These are phyloP conservation scores for Aspergillus ruber DNA, from an alignment of 2,329 filamentous ascomycete species.

Conservation along the genomic window DNA sequence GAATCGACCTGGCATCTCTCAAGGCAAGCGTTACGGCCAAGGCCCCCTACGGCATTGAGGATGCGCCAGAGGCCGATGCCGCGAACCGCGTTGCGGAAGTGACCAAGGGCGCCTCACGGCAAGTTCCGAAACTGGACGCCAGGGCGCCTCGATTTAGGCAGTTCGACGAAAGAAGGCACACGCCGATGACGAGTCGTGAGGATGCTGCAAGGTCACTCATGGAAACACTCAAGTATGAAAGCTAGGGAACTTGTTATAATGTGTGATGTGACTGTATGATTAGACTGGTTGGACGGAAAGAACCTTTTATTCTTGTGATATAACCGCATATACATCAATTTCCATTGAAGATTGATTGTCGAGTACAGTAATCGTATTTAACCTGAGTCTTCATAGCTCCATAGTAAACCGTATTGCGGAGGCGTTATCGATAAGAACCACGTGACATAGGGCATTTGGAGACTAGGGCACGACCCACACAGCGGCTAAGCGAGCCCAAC, in stretches of 20 bases:
- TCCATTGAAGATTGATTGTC: no score
- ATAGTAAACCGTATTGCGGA: background rate
- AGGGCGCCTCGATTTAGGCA: slow-evolving; percentile 6
- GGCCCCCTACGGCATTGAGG: slow-evolving; percentile 31
- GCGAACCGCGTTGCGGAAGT: slow-evolving; percentile 21
- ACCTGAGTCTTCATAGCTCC: slow-evolving; percentile 3
- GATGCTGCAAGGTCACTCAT: slow-evolving; percentile 27
- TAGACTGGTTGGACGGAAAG: slow-evolving; percentile 27
- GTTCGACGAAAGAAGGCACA: background rate
- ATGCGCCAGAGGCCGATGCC: slow-evolving; percentile 23
- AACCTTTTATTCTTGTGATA: slow-evolving; percentile 22
- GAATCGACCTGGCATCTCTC: slow-evolving; percentile 33
- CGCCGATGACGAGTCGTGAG: slow-evolving; percentile 16
- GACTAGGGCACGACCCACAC: slow-evolving; percentile 18
- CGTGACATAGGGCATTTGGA: slow-evolving; percentile 13
- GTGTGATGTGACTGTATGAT: slow-evolving; percentile 24
- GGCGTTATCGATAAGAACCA: slow-evolving; percentile 1
- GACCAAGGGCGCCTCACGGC: slow-evolving; percentile 16
- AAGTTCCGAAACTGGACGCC: slow-evolving; percentile 27
- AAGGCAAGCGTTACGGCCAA: slow-evolving; percentile 28
- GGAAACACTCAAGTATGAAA: slow-evolving; percentile 17
- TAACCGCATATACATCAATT: slow-evolving; percentile 11
- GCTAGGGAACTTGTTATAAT: background rate
- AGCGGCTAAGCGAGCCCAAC: slow-evolving; percentile 19
- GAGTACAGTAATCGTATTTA: slow-evolving; percentile 6